Conservation (phyloP, 1,284 basidiomycete genomes). For the Vanrija sp. region DNA sequence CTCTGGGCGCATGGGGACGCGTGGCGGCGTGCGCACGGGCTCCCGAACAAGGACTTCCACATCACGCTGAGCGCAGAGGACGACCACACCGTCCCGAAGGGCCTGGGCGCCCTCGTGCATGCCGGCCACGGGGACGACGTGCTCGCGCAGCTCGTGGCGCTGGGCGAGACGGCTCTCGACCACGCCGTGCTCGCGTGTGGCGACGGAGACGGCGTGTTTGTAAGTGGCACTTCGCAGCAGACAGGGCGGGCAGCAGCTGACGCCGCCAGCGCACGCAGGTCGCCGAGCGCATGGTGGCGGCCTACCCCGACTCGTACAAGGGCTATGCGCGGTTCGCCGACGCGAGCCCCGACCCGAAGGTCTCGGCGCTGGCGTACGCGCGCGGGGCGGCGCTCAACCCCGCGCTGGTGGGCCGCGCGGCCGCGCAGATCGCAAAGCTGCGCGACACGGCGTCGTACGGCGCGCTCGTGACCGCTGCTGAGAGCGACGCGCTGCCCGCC, state of each 20-base stretch:
- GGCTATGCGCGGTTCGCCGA: conserved; percentile 58
- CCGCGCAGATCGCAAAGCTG: background rate
- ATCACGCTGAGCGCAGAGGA: conserved; percentile 54
- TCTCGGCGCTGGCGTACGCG: conserved; percentile 58
- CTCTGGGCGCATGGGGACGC: conserved; percentile 58
- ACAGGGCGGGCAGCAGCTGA: background rate
- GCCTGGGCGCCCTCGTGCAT: conserved; percentile 13
- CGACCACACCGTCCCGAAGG: conserved; percentile 53
- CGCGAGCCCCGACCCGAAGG: conserved; percentile 49
- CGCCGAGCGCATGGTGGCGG: conserved; percentile 43
- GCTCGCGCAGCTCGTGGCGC: conserved; percentile 48
- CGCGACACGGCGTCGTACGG: conserved; percentile 51
- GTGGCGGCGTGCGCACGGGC: conserved; percentile 53
- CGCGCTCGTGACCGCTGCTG: conserved; percentile 52
- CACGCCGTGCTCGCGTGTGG: conserved; percentile 35
- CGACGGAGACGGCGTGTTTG: background rate
- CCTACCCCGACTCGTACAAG: conserved; percentile 49
- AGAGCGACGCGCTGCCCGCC: conserved; percentile 35
- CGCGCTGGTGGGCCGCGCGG: conserved; percentile 25
- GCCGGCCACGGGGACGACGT: conserved; percentile 41
- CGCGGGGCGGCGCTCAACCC: conserved; percentile 51
- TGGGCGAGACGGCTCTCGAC: conserved; percentile 47
- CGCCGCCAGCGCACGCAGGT: conserved; percentile 19
- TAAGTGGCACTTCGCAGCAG: background rate
- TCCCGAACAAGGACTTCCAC: conserved; percentile 58